Conservation (phyloP, 1,284 basidiomycete genomes). For the Ustilago shanxiensis region DNA sequence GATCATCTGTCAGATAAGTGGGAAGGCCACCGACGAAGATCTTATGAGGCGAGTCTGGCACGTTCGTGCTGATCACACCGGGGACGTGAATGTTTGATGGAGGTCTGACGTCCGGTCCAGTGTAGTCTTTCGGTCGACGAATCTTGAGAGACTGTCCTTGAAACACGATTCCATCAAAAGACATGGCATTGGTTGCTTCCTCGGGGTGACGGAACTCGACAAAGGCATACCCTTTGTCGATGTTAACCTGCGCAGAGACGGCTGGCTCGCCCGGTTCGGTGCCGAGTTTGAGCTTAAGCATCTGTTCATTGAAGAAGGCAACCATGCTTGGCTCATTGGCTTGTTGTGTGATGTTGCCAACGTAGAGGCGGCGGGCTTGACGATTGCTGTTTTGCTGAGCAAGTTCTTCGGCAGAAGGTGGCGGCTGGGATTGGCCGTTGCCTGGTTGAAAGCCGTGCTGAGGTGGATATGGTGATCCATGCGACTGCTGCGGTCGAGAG, state of each 20-base stretch:
- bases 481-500: slow-evolving; percentile 13
- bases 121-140: slow-evolving; percentile 95
- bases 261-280: slow-evolving; percentile 79
- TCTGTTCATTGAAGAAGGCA: slow-evolving; percentile 94
- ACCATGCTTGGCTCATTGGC: slow-evolving; percentile 90
- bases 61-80: slow-evolving; percentile 91
- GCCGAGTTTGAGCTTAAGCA: slow-evolving; percentile 81
- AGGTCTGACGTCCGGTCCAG: slow-evolving; percentile 75
- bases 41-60: slow-evolving; percentile 97
- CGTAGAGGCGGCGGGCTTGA: slow-evolving; percentile 93
- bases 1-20: slow-evolving; percentile 93
- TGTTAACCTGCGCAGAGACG: slow-evolving; percentile 91
- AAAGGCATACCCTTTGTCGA: slow-evolving; percentile 97
- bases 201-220: slow-evolving; percentile 92
- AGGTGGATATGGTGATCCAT: slow-evolving; percentile 13
- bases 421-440: slow-evolving; percentile 19
- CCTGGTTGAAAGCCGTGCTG: slow-evolving; percentile 12
- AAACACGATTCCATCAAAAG: slow-evolving; percentile 96
- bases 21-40: slow-evolving; percentile 97
- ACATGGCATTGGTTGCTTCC: slow-evolving; percentile 94
- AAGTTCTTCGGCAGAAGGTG: slow-evolving; percentile 22
- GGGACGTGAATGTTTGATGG: slow-evolving; percentile 83
- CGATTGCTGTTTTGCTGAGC: slow-evolving; percentile 71
- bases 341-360: slow-evolving; percentile 91
- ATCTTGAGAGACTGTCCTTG: slow-evolving; percentile 92